A percentile compares a stretch with the other conserved stretches of the same genome.
Evolutionary conservation across 2,329 filamentous ascomycete species (phyloP).

Genomic region (Dothideomycetidae sp.): DNA sequence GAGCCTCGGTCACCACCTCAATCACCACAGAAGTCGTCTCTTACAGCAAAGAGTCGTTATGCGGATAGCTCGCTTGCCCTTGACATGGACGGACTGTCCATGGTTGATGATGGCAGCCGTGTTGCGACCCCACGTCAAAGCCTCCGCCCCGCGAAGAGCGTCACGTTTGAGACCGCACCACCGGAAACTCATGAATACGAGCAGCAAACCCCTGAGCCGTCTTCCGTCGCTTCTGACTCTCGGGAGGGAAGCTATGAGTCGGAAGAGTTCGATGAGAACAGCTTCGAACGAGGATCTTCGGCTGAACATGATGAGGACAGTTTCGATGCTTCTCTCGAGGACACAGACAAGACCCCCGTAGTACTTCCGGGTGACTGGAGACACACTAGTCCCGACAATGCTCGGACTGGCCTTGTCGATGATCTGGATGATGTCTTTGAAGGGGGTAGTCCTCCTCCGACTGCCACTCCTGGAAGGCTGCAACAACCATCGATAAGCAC

Average conservation of each 20-base stretch:
- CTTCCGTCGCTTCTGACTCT: constrained; percentile 76
- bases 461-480: constrained; percentile 32
- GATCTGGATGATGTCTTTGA: constrained; percentile 54
- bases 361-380: constrained; percentile 97
- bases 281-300: constrained; percentile 43
- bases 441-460: constrained; percentile 45
- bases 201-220: constrained; percentile 93
- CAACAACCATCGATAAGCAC: constrained; percentile 38
- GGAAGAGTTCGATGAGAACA: constrained; percentile 55
- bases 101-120: constrained; percentile 41
- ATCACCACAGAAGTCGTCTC: constrained; percentile 80
- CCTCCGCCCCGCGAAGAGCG: constrained; percentile 84
- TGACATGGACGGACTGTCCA: constrained; percentile 51
- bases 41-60: constrained; percentile 50
- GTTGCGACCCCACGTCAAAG: constrained; percentile 51
- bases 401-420: constrained; percentile 39
- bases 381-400: constrained; percentile 53
- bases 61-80: constrained; percentile 48
- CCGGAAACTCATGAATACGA: constrained; percentile 97
- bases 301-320: constrained; percentile 50
- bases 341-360: constrained; percentile 92
- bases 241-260: constrained; percentile 89
- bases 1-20: constrained; percentile 44
- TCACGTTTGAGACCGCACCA: constrained; percentile 88
- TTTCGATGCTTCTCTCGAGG: constrained; percentile 89